These are phyloP conservation scores for Chamaecyparis obtusa DNA, from an alignment of 75 land plant species.

Conservation along the genomic window DNA sequence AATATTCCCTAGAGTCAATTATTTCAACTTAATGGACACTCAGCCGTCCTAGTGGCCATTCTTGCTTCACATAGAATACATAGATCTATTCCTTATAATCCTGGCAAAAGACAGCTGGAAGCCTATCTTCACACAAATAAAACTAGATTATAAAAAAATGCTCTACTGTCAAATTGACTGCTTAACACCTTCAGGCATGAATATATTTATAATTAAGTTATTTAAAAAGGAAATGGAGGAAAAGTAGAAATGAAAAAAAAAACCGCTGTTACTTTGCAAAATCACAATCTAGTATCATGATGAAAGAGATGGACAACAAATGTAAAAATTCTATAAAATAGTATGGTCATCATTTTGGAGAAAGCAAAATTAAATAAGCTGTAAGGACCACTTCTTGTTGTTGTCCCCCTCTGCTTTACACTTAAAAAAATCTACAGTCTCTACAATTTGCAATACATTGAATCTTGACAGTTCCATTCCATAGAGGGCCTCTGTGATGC, in stretches of 20 bases:
- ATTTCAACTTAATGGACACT: too few species aligned
- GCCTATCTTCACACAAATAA: too few species aligned
- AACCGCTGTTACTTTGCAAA: neutral
- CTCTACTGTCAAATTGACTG: too few species aligned
- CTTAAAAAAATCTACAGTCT: neutral
- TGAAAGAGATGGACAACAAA: neutral
- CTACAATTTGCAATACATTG: neutral
- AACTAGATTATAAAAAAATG: too few species aligned
- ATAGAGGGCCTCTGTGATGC: neutral
- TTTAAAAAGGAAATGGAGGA: too few species aligned
- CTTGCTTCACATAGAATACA: too few species aligned
- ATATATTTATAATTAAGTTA: neutral
- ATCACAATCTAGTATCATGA: too few species aligned
- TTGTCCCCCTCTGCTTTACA: neutral
- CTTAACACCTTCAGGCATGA: neutral
- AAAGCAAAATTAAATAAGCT: neutral
- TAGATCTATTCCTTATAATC: too few species aligned
- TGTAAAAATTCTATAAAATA: neutral
- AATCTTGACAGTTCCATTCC: neutral
- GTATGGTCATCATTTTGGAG: neutral
- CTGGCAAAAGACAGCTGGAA: too few species aligned
- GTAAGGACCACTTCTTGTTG: neutral
- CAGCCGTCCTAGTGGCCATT: too few species aligned
- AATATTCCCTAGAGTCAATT: too few species aligned
- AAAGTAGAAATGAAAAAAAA: neutral